Conservation (phyloP, 345 rosid genomes). For the Salix purpurea region DNA sequence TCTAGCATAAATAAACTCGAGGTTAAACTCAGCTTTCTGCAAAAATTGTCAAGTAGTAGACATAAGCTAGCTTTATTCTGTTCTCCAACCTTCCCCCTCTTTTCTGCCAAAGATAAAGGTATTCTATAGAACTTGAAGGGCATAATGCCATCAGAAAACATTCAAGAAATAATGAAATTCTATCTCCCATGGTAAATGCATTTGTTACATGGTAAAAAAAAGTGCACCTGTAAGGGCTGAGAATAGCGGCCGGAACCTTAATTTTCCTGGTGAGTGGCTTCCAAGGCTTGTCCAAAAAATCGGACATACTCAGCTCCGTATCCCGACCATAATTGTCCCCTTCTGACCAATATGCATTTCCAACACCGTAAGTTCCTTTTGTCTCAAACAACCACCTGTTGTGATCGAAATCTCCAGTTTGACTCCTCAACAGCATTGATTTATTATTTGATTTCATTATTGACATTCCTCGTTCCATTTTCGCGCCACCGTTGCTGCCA, state of each 20-base stretch:
- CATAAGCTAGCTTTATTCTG: background rate
- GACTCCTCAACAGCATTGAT: conserved; percentile 83
- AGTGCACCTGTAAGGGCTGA: conserved; percentile 77
- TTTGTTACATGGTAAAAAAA: background rate
- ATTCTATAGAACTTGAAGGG: background rate
- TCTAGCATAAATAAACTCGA: background rate
- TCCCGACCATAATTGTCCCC: conserved; percentile 34
- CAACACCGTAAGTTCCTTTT: conserved; percentile 64
- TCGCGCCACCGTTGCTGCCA: conserved; percentile 16
- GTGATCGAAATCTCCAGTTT: conserved; percentile 88
- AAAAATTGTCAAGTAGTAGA: background rate
- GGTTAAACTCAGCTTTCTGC: background rate
- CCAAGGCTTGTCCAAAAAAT: conserved; percentile 97
- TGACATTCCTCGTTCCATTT: conserved; percentile 67
- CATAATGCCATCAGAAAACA: background rate
- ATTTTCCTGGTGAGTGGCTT: conserved; percentile 85
- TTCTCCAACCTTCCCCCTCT: background rate
- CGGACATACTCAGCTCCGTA: conserved; percentile 60
- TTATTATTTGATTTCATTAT: conserved; percentile 62
- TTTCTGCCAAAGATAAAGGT: background rate
- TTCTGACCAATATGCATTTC: conserved; percentile 82
- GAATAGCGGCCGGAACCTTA: conserved; percentile 50
- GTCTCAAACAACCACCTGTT: conserved; percentile 91
- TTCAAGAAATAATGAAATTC: background rate
- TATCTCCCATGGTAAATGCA: background rate